Conservation (phyloP, 768 basidiomycete genomes). For the Hericium alpestre region DNA sequence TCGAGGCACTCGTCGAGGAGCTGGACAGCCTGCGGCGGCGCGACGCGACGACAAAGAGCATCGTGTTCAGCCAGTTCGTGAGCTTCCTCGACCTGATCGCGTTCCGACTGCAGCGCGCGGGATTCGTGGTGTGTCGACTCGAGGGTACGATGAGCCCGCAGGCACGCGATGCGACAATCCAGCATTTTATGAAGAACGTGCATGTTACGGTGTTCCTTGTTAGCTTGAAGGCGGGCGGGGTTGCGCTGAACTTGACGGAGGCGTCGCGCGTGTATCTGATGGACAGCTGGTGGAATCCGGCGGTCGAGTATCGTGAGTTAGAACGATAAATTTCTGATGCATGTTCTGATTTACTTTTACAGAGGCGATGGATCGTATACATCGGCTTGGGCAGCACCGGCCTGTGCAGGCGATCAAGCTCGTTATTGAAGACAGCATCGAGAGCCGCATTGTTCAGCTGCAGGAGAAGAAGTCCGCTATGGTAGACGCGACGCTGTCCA, state of each 20-base stretch:
- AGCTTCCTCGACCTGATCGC: conserved; percentile 91
- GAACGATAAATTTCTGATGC: not conserved
- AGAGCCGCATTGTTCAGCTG: conserved; percentile 89
- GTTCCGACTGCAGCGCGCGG: conserved; percentile 82
- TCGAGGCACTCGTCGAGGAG: conserved; percentile 94
- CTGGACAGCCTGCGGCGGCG: conserved; percentile 71
- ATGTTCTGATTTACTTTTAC: conserved; percentile 12
- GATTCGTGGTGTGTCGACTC: conserved; percentile 86
- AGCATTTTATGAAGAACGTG: conserved; percentile 91
- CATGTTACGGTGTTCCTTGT: conserved; percentile 97
- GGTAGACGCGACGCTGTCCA: conserved; percentile 79
- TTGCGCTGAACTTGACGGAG: conserved; percentile 81
- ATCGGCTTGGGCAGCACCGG: conserved; percentile 88
- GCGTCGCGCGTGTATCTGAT: conserved; percentile 92
- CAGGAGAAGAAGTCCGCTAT: conserved; percentile 97
- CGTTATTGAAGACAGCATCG: conserved; percentile 93
- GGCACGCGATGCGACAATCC: conserved; percentile 87
- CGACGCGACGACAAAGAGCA: conserved; percentile 88
- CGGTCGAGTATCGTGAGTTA: conserved; percentile 68
- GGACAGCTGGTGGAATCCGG: conserved; percentile 99
- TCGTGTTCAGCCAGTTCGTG: conserved; percentile 95
- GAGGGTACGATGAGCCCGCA: conserved; percentile 98
- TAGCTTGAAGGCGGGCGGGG: conserved; percentile 91
- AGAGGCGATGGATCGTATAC: conserved; percentile 97
- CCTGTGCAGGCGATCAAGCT: conserved; percentile 91